Evolutionary conservation across 1,284 basidiomycete species (phyloP).

Genomic region (Melampsora larici-populina): DNA sequence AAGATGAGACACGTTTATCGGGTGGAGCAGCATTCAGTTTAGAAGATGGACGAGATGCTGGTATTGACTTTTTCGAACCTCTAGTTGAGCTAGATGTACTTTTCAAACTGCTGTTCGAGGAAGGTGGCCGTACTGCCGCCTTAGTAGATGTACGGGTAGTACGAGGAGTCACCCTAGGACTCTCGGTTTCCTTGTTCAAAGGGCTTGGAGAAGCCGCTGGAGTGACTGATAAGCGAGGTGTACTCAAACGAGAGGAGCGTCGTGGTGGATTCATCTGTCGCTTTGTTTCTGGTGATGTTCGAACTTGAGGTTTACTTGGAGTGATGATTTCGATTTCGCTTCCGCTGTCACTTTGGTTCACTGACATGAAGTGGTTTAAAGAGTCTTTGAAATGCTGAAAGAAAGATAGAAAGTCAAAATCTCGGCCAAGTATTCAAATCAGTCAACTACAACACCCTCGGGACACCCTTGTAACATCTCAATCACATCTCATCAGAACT

Average conservation of each 20-base stretch:
- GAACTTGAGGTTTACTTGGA: too few relatives aligned
- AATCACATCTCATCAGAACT: too few relatives aligned
- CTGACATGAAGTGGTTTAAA: too few relatives aligned
- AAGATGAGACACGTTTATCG: background rate
- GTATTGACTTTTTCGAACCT: background rate
- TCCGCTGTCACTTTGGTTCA: too few relatives aligned
- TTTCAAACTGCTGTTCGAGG: background rate
- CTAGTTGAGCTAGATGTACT: background rate
- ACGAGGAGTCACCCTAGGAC: background rate
- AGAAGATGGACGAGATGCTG: background rate
- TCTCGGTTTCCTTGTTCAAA: background rate
- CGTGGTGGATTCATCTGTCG: background rate
- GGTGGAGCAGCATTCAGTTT: background rate
- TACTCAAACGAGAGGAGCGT: background rate
- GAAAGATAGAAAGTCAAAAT: too few relatives aligned
- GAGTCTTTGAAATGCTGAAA: too few relatives aligned
- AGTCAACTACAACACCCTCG: too few relatives aligned
- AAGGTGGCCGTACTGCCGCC: background rate
- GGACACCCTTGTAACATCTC: too few relatives aligned
- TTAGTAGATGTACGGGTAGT: background rate
- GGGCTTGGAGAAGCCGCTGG: background rate
- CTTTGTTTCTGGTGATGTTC: too few relatives aligned
- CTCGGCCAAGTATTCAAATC: too few relatives aligned
- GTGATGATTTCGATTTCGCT: too few relatives aligned
- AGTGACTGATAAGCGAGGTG: conserved; percentile 1